phyloP scores from a whole-genome alignment of 164 flowering plant species.

The Vitis vinifera region DNA sequence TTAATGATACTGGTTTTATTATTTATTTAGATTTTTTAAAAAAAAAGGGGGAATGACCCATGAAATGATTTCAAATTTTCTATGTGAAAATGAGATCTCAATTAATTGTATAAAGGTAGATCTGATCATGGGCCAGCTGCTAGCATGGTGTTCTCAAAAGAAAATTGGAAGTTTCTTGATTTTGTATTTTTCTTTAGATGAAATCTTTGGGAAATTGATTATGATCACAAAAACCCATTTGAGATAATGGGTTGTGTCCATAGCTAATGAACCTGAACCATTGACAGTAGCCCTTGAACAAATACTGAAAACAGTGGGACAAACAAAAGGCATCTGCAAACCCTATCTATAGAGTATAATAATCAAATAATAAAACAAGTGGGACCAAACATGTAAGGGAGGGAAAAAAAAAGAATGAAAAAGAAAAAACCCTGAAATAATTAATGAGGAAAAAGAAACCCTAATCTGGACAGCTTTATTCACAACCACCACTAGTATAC shows the following conservation, averaged over 20 bases:
- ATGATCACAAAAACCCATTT: not conserved
- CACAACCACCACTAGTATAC: slow-evolving; percentile 18
- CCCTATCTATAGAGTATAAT: slow-evolving; percentile 1
- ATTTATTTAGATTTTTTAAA: too few relatives aligned
- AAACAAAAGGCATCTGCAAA: slow-evolving; percentile 9
- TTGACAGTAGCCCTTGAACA: not conserved
- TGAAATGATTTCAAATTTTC: too few relatives aligned
- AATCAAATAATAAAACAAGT: slow-evolving; percentile 3
- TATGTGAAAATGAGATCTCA: too few relatives aligned
- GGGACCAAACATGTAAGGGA: slow-evolving; percentile 1
- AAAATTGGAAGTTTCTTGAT: too few relatives aligned
- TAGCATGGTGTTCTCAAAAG: too few relatives aligned
- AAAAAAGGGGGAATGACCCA: too few relatives aligned
- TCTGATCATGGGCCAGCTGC: too few relatives aligned
- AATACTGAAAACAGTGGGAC: not conserved
- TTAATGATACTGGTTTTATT: too few relatives aligned
- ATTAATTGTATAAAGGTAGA: too few relatives aligned
- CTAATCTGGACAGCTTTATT: slow-evolving; percentile 15
- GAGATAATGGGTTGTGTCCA: not conserved
- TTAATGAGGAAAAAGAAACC: not conserved
- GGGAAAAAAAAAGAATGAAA: not conserved
- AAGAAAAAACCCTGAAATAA: not conserved
- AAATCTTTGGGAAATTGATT: not conserved
- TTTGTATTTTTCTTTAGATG: too few relatives aligned
- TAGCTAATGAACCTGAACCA: slow-evolving; percentile 1